Evolutionary conservation across 2,329 filamentous ascomycete species (phyloP), one percentile per base, ranked within the genome.

Genomic region (Fusarium sororula): DNA sequence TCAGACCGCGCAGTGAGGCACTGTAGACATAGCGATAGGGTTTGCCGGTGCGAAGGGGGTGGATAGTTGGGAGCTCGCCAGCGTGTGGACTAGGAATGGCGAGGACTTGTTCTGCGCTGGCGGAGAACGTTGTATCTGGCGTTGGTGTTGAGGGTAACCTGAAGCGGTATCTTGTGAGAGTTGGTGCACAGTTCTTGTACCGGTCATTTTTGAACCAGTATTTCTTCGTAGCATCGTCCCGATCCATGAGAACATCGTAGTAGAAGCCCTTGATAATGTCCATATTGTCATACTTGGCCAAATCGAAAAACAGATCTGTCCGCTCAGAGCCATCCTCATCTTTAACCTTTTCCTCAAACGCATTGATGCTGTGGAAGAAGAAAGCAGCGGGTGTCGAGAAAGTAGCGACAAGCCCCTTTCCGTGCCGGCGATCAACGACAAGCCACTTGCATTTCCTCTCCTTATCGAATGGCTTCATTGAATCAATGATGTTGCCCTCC

Each of bases 281-380:
- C 1, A 88, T 82, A 58, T 89, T 92, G 0, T 89, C 85, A 77
- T 92, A 95, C 58, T 88, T 84, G 37, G 91, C 82, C 3, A 92
- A 79, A 69, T 97, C 94, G 62, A 91, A 90, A 37, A 90, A 84
- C 24, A 96, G 85, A 67, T 91, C 85, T 2, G 74, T 80, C 18
- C 62, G 59, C 15, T 75, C 64, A 17, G 78, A 64, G 5, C 78
- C 79, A 1, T 79, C 75, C 3, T 85, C 83, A 4, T 81, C 82
- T 37, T 83, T 80, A 0, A 77, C 68, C 1, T 77, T 72, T 71
- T 93, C 88, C 77, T 96, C 93, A 79, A 91, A 96, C 0, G 93
- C 89, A 75, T 97, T 97, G 79, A 94, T 85, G 0, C 89, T 90
- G 82, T 97, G 94, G 81, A 97, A 97, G 81, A 90, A 92, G 84